Evolutionary conservation across 2,329 filamentous ascomycete genomes (phyloP).

Genomic region (Colletotrichum sublineola): DNA sequence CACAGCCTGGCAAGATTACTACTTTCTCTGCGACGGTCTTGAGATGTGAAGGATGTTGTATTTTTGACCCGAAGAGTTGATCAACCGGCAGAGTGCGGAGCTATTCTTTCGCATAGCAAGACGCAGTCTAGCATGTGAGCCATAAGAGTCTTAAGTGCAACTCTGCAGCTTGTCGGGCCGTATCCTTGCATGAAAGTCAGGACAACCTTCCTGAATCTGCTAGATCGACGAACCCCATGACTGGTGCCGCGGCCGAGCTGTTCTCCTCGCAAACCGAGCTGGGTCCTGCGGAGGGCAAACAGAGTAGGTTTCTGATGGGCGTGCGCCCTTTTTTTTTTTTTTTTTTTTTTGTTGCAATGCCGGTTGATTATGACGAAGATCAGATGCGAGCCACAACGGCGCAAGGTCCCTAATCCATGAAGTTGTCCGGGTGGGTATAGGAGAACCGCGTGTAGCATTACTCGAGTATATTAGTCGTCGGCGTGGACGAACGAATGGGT

Average conservation of each 20-base stretch:
- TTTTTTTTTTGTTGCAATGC: conserved; percentile 10
- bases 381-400: conserved; percentile 38
- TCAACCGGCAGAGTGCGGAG: conserved; percentile 34
- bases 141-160: conserved; percentile 38
- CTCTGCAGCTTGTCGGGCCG: conserved; percentile 32
- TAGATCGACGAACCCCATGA: conserved; percentile 40
- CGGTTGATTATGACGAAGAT: conserved; percentile 21
- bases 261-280: conserved; percentile 38
- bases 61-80: conserved; percentile 26
- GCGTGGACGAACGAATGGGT: conserved; percentile 25
- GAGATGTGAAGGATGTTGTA: conserved; percentile 11
- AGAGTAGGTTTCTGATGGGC: conserved; percentile 28
- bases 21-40: conserved; percentile 7
- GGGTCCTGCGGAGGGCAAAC: conserved; percentile 21
- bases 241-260: conserved; percentile 36
- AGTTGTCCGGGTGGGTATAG: conserved; percentile 36
- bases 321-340: conserved; percentile 5
- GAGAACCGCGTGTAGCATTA: background rate
- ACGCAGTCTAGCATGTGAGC: conserved; percentile 20
- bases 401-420: conserved; percentile 41
- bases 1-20: conserved; percentile 18
- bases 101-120: conserved; percentile 24
- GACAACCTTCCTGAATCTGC: conserved; percentile 34
- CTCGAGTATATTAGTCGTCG: background rate
- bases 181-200: conserved; percentile 35